Base-by-base conservation (phyloP, 2,329 filamentous ascomycete genomes). In the Botryotinia convoluta region DNA sequence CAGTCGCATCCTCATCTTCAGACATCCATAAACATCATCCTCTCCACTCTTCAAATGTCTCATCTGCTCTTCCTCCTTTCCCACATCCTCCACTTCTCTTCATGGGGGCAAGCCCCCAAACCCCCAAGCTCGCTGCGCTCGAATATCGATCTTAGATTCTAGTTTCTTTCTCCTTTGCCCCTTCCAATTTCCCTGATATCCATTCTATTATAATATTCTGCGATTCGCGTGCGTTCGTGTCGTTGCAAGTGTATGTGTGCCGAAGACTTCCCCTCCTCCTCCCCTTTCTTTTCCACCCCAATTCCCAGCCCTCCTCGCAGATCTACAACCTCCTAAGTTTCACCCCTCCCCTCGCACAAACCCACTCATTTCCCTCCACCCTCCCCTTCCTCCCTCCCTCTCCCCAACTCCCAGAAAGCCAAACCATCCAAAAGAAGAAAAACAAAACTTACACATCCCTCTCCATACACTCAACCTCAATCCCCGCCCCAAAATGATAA, bases 201-300 rank as follows among this genome's bases (percentile, higher is more conserved):
- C 42, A 26, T 14, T 26, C 9, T 1, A 51, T 12, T 32, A 32
- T 42, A 18, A 26, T 29, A 62, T 42, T n/a, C 37, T 42, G 22
- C 12, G 6, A n/a, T n/a, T 42, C 26, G 60, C 35, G 22, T 37
- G 35, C 22, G 14, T 54, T 54, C 35, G 60, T 91, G 85, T 97
- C 94, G 83, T 97, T 93, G 81, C 94, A 94, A 14, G 93, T 96
- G 79, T 96, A 93, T 79, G 93, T 96, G 70, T 72, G 42, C 29
- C 54, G 22, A 22, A 48, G 51, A 45, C 51, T 48, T 26, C 22
- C n/a, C 16, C 16, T 29, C 16, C n/a, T 12, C 51, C 32, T 32
- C 59, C 8, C 60, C 26, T 37, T 37, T 26, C 26, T n/a, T 22
- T 51, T 14, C 4, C 48, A n/a, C 26, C 9, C 45, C 0, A 51